A percentile compares a stretch with the other conserved stretches of the same genome.
These are phyloP conservation scores for Aspergillus ochraceus DNA, from an alignment of 2,329 filamentous ascomycete genomes.

Conservation along the genomic window DNA sequence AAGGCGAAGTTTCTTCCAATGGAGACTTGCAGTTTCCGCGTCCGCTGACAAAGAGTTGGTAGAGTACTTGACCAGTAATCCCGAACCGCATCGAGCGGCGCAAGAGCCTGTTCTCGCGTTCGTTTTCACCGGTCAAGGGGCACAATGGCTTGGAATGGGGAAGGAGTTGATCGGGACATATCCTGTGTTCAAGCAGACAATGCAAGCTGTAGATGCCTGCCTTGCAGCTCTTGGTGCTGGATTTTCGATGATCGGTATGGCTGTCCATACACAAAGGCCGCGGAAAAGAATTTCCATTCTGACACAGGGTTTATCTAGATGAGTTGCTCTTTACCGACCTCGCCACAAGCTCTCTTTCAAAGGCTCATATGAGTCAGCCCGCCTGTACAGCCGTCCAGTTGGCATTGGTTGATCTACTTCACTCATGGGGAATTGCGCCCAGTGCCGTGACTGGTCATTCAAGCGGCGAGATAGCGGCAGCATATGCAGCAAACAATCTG, in stretches of 20 bases:
- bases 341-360: background rate
- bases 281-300: background rate
- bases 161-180: constrained; percentile 18
- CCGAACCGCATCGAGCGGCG: constrained; percentile 24
- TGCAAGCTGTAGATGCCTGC: background rate
- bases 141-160: constrained; percentile 21
- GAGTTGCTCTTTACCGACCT: background rate
- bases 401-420: constrained; percentile 45
- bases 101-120: constrained; percentile 21
- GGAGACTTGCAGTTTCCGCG: constrained; percentile 18
- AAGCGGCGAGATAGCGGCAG: constrained; percentile 51
- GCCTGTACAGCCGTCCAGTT: constrained; percentile 45
- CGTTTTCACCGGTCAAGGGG: constrained; percentile 23
- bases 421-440: constrained; percentile 46
- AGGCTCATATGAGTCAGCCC: background rate
- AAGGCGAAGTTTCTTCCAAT: background rate
- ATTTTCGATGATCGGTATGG: constrained; percentile 23
- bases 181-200: constrained; percentile 19
- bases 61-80: background rate
- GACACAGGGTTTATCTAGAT: background rate
- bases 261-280: background rate
- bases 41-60: background rate
- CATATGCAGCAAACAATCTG: constrained; percentile 43
- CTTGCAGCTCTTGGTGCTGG: constrained; percentile 3
- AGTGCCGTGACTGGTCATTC: constrained; percentile 48